Conservation (phyloP, 1,139 yeast genomes). For the Nadsonia starkeyi-henricii region DNA sequence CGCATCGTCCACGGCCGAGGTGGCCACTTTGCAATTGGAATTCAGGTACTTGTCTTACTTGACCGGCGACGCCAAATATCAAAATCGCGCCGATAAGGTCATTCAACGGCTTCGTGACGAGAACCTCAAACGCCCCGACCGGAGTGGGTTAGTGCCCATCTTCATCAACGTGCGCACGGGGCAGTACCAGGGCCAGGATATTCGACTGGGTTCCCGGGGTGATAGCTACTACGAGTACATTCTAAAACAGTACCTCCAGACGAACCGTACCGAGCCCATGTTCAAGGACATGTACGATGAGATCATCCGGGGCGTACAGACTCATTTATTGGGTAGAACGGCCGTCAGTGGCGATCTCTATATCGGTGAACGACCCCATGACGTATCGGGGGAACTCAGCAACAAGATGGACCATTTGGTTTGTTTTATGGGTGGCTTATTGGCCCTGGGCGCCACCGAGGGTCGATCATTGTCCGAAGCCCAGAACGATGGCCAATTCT, state of each 20-base stretch:
- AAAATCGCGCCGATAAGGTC: conserved; percentile 65
- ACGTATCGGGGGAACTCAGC: conserved; percentile 45
- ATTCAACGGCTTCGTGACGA: conserved; percentile 49
- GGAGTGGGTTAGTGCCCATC: conserved; percentile 73
- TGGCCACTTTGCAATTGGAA: conserved; percentile 75
- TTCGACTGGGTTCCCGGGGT: conserved; percentile 80
- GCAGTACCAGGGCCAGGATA: conserved; percentile 44
- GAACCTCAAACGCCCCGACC: conserved; percentile 32
- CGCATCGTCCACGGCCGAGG: conserved; percentile 81
- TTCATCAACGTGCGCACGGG: conserved; percentile 68
- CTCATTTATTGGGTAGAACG: conserved; percentile 47
- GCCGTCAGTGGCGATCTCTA: conserved; percentile 50
- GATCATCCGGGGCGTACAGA: conserved; percentile 59
- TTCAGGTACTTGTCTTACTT: conserved; percentile 68
- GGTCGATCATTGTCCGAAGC: conserved; percentile 49
- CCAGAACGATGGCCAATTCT: conserved; percentile 21
- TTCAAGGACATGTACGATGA: conserved; percentile 67
- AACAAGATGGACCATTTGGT: conserved; percentile 89
- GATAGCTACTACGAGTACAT: conserved; percentile 89
- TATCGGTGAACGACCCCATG: conserved; percentile 67
- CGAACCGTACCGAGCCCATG: conserved; percentile 45
- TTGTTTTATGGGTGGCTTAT: conserved; percentile 82
- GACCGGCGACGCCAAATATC: conserved; percentile 66
- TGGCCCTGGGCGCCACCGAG: conserved; percentile 80
- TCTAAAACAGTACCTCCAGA: conserved; percentile 73